These are phyloP conservation scores for Agaricales sp. DNA, from an alignment of 1,284 basidiomycete species.

Conservation along the genomic window DNA sequence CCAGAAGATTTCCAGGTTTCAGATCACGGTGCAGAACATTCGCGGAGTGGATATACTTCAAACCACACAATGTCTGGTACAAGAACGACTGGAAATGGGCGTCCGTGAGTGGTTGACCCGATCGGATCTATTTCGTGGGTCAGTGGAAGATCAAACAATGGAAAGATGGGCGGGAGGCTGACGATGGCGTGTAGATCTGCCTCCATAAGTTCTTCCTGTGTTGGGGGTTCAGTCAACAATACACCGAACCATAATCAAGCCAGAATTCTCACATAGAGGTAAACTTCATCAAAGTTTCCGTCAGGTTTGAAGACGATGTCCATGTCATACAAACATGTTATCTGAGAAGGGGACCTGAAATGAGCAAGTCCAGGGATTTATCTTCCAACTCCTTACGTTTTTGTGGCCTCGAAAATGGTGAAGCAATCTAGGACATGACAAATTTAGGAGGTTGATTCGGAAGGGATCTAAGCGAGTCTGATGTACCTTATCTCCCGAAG, in stretches of 20 bases:
- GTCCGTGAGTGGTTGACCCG: constrained; percentile 94
- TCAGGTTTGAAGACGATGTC: constrained; percentile 87
- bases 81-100: constrained; percentile 99
- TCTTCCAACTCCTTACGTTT: constrained; percentile 47
- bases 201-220: constrained; percentile 95
- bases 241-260: constrained; percentile 3
- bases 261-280: constrained; percentile 68
- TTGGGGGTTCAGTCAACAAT: not conserved
- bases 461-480: constrained; percentile 9
- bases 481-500: constrained; percentile 83
- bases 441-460: constrained; percentile 2
- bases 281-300: constrained; percentile 91
- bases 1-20: constrained; percentile 93
- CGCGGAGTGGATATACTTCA: constrained; percentile 98
- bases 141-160: not conserved
- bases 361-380: constrained; percentile 3
- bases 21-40: constrained; percentile 97
- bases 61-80: constrained; percentile 96
- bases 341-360: constrained; percentile 32
- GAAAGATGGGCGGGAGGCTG: constrained; percentile 17
- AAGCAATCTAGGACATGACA: constrained; percentile 45
- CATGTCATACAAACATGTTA: constrained; percentile 93
- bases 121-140: constrained; percentile 59
- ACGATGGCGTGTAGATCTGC: constrained; percentile 99
- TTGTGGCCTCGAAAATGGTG: constrained; percentile 97